A percentile compares a stretch with the other conserved stretches of the same genome.
Conservation (phyloP, 148 eudicot species). For the Rhododendron griersonianum region DNA sequence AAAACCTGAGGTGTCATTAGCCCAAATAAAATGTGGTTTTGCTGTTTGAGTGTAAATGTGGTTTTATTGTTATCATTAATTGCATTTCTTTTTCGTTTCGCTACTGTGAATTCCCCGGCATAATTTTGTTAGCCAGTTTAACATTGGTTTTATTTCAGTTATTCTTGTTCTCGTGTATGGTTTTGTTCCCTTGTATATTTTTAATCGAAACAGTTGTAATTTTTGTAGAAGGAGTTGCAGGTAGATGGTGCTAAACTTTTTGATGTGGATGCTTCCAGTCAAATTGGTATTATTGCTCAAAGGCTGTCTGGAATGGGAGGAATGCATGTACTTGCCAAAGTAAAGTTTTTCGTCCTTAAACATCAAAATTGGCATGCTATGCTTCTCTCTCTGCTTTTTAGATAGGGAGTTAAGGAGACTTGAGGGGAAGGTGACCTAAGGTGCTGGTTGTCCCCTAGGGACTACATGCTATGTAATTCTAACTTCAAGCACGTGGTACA, state of each 20-base stretch:
- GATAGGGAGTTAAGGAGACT: background rate
- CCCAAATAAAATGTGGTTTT: background rate
- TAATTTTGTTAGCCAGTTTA: background rate
- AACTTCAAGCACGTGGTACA: conserved; percentile 5
- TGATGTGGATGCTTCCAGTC: conserved; percentile 61
- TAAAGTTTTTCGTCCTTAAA: conserved; percentile 16
- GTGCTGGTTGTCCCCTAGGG: background rate
- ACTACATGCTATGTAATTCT: background rate
- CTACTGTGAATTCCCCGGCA: background rate
- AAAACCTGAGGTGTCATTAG: background rate
- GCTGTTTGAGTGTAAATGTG: background rate
- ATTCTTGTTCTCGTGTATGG: background rate
- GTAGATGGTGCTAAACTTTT: conserved; percentile 71
- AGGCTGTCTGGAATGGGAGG: conserved; percentile 61
- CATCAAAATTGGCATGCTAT: background rate
- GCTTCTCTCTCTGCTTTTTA: background rate
- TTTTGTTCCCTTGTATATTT: background rate
- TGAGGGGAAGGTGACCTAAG: background rate
- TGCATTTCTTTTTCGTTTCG: background rate
- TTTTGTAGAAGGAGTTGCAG: conserved; percentile 50
- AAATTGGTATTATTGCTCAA: conserved; percentile 53
- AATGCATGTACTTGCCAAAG: conserved; percentile 61
- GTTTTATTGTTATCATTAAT: background rate
- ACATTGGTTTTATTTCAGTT: background rate
- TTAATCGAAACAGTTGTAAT: background rate